Conservation (phyloP, 805 yeast genomes). For the Candida vartiovaarae region DNA sequence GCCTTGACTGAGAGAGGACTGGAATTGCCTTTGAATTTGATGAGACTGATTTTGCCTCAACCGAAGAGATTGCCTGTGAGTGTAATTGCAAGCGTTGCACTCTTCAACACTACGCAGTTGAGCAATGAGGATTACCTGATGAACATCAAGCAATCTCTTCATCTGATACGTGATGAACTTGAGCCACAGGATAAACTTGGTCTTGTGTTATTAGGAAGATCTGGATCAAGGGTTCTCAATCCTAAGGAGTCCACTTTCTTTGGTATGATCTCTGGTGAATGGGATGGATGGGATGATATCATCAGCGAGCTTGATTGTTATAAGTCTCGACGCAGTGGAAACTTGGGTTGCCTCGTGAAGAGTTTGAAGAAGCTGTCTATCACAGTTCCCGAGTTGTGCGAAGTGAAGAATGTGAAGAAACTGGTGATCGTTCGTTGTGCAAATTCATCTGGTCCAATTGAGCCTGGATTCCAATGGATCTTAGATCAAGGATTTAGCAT, state of each 20-base stretch:
- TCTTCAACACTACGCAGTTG: conserved; percentile 27
- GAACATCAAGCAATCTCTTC: conserved; percentile 23
- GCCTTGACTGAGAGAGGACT: conserved; percentile 30
- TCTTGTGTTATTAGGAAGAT: conserved; percentile 39
- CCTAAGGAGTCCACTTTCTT: conserved; percentile 34
- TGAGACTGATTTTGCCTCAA: conserved; percentile 32
- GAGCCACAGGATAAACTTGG: conserved; percentile 38
- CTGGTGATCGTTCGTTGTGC: conserved; percentile 6
- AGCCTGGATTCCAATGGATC: conserved; percentile 5
- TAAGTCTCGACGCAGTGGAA: conserved; percentile 1
- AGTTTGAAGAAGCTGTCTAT: conserved; percentile 5
- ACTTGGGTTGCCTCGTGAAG: conserved; percentile 1
- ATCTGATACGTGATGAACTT: conserved; percentile 24
- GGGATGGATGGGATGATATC: conserved; percentile 45
- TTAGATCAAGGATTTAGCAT: conserved; percentile 7
- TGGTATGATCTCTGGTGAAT: conserved; percentile 36
- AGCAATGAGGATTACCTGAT: conserved; percentile 25
- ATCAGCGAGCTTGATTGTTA: conserved; percentile 30
- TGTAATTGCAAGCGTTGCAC: conserved; percentile 35
- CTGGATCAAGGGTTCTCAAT: conserved; percentile 30
- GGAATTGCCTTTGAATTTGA: conserved; percentile 34
- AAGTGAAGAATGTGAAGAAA: conserved; percentile 8
- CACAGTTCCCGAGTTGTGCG: conserved; percentile 7
- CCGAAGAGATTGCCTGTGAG: conserved; percentile 36
- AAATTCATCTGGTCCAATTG: background rate